Percentiles rank a stretch among this genome's conserved stretches.
Evolutionary conservation across 2,329 filamentous ascomycete genomes (phyloP).

Genomic region (Fonsecaea erecta): DNA sequence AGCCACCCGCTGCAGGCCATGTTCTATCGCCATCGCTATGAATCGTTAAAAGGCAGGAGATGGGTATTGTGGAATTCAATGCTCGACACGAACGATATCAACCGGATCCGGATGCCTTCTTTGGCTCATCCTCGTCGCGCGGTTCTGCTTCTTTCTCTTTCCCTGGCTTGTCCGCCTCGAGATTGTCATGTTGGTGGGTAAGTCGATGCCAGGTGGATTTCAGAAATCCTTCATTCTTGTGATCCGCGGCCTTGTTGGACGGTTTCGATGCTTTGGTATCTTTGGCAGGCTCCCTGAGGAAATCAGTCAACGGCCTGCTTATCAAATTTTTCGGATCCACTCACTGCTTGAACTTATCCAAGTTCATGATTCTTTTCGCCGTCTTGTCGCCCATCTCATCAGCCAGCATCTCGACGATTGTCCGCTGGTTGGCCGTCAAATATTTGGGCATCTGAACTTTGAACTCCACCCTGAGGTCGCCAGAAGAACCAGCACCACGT

Average conservation of each 20-base stretch:
- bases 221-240: constrained; percentile 86
- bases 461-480: constrained; percentile 92
- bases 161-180: constrained; percentile 42
- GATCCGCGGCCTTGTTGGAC: constrained; percentile 44
- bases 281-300: constrained; percentile 22
- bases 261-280: constrained; percentile 29
- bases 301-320: constrained; percentile 19
- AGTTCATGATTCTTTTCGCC: constrained; percentile 90
- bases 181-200: constrained; percentile 67
- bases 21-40: constrained; percentile 33
- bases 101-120: constrained; percentile 48
- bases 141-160: constrained; percentile 35
- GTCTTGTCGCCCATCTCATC: constrained; percentile 94
- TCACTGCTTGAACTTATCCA: constrained; percentile 61
- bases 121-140: constrained; percentile 42
- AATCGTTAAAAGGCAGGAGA: constrained; percentile 21
- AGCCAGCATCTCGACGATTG: constrained; percentile 91
- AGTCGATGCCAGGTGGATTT: constrained; percentile 93
- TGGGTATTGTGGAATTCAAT: constrained; percentile 4
- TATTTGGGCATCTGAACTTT: constrained; percentile 95
- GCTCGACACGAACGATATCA: constrained; percentile 33
- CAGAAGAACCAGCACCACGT: constrained; percentile 65
- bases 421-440: constrained; percentile 85
- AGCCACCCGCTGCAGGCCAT: background rate
- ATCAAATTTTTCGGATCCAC: constrained; percentile 38